Conservation (phyloP, 805 yeast species). For the Metschnikowia cerradonensis region DNA sequence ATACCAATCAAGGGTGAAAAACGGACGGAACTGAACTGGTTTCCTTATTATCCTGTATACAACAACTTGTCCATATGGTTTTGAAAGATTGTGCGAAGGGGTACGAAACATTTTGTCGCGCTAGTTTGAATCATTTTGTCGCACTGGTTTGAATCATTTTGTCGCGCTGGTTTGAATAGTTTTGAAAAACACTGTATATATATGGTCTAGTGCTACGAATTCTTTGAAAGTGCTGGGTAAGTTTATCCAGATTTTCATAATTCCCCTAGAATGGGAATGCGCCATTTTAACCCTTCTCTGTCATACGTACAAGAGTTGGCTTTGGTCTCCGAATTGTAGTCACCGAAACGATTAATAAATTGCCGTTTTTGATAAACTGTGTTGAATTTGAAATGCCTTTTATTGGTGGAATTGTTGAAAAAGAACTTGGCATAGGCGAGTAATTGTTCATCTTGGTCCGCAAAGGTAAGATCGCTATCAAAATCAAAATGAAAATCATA, state of each 20-base stretch:
- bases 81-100: too few relatives aligned
- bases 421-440: conserved; percentile 33
- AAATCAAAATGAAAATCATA: conserved; percentile 19
- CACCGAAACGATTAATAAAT: conserved; percentile 40
- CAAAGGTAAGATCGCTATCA: conserved; percentile 2
- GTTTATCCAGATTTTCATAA: conserved; percentile 15
- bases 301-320: conserved; percentile 30
- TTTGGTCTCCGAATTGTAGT: conserved; percentile 24
- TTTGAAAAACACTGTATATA: too few relatives aligned
- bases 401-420: conserved; percentile 28
- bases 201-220: not conserved
- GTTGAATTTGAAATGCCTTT: conserved; percentile 35
- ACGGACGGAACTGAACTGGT: too few relatives aligned
- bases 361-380: conserved; percentile 41
- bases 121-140: too few relatives aligned
- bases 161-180: too few relatives aligned
- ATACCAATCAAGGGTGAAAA: too few relatives aligned
- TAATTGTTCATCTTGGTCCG: conserved; percentile 16
- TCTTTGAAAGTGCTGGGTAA: not conserved
- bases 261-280: conserved; percentile 38
- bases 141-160: too few relatives aligned
- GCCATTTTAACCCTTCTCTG: conserved; percentile 38
- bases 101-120: too few relatives aligned
- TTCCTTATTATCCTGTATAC: too few relatives aligned
- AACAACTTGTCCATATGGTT: too few relatives aligned